Evolutionary conservation across 2,329 filamentous ascomycete species (phyloP).

Genomic region (Cladosporium sp.): DNA sequence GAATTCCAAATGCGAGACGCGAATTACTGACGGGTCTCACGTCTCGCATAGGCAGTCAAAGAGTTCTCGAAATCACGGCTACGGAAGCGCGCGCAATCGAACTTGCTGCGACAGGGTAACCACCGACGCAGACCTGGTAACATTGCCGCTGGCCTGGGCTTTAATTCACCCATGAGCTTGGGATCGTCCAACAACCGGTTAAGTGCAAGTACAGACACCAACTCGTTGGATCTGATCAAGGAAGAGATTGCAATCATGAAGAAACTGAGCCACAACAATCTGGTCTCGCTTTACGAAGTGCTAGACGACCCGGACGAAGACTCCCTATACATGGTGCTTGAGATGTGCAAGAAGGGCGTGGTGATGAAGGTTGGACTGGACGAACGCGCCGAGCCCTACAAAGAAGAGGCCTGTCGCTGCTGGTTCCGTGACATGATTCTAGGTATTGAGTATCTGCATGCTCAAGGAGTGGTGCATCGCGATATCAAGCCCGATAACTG

Average conservation of each 20-base stretch:
- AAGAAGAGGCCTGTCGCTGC: constrained; percentile 73
- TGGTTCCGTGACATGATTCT: constrained; percentile 96
- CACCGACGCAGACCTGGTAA: constrained; percentile 49
- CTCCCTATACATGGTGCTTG: constrained; percentile 96
- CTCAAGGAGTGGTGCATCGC: constrained; percentile 89
- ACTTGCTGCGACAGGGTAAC: constrained; percentile 65
- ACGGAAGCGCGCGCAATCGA: constrained; percentile 84
- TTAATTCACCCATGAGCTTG: constrained; percentile 61
- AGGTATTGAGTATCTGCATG: constrained; percentile 93
- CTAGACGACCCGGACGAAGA: constrained; percentile 94
- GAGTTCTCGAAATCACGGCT: constrained; percentile 94
- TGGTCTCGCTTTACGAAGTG: constrained; percentile 92
- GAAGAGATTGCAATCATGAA: constrained; percentile 99
- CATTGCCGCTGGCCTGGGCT: constrained; percentile 49
- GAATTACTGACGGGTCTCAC: neutral
- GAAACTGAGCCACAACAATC: constrained; percentile 89
- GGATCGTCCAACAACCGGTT: constrained; percentile 50
- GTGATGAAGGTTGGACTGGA: constrained; percentile 94
- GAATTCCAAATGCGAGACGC: neutral
- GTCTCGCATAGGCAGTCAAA: constrained; percentile 72
- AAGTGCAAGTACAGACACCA: constrained; percentile 54
- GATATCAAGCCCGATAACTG: constrained; percentile 99
- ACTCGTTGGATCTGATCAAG: constrained; percentile 80
- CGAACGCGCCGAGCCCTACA: constrained; percentile 76
- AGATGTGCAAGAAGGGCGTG: constrained; percentile 98